Base-by-base conservation (phyloP, 495 filamentous ascomycete species). In the Aspergillus bertholletiae region DNA sequence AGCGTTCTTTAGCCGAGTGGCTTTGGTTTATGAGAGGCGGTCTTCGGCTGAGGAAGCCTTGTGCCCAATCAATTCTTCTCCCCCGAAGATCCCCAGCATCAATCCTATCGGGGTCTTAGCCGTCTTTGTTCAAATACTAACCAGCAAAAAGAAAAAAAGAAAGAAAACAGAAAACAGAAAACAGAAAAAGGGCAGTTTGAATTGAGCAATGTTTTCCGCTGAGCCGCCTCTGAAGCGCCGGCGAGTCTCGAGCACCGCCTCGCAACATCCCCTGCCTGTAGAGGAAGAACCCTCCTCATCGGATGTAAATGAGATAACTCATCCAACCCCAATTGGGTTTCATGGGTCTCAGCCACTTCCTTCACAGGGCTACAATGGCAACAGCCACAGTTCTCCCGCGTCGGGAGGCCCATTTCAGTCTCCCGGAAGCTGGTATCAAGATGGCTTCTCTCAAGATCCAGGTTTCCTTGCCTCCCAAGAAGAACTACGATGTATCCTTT, bases 401-500 rank as follows among this genome's bases (percentile, higher is more conserved):
- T 30, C 48, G 2, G 54, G 41, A 46, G 43, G 35, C 15, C 43
- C 46, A 1, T 57, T 63, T 27, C 45, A 59, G 11, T 53, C 51
- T 17, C 53, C 55, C 26, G 55, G 58, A 28, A 64, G 64, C 55
- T 71, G 69, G 67, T 52, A 57, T 47, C 64, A 66, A 27, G 69
- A 74, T 55, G 69, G 63, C 18, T 71, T 71, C 53, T 63, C 66
- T 18, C 69, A 71, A 37, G 67, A 74, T 46, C 71, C 69, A 9
- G 66, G 62, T 1, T 74, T 67, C 53, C 62, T 74, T 15, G 71
- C 69, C 9, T 74, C 66, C 5, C 66, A 74, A 55, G 67, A 74
- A 59, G 67, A 72, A 48, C 51, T 74, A 7, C 67, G 67, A 43
- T 66, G 69, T 22, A 69, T 72, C 45, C 57, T 74, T 1, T 71